Percentiles rank a stretch among this genome's conserved stretches.
These are phyloP conservation scores for Tarenaya hassleriana DNA, from an alignment of 345 rosid genomes.

Conservation along the genomic window DNA sequence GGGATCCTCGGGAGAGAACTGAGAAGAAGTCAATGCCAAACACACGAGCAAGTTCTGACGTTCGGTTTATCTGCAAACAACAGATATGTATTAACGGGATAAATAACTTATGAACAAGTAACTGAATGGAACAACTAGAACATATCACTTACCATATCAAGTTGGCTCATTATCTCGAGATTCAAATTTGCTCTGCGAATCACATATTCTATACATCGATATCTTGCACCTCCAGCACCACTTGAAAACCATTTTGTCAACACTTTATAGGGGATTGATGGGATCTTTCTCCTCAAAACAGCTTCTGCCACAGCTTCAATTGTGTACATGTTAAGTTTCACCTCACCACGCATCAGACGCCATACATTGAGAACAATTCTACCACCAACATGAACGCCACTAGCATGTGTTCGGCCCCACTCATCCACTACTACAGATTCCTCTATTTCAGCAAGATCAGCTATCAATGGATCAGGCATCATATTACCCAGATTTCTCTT, in stretches of 20 bases:
- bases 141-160: constrained; percentile 64
- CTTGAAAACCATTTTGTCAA: constrained; percentile 75
- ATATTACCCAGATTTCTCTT: constrained; percentile 32
- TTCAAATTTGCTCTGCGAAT: constrained; percentile 65
- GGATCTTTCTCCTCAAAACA: constrained; percentile 75
- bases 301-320: constrained; percentile 79
- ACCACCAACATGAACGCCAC: constrained; percentile 96
- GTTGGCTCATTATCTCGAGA: constrained; percentile 72
- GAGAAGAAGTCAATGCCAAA: constrained; percentile 98
- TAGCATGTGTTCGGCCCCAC: constrained; percentile 98
- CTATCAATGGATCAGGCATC: constrained; percentile 33
- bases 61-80: constrained; percentile 79
- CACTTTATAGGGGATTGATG: constrained; percentile 54
- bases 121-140: constrained; percentile 14
- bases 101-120: constrained; percentile 7
- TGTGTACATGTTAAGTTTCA: constrained; percentile 77
- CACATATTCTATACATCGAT: constrained; percentile 73
- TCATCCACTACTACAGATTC: constrained; percentile 77
- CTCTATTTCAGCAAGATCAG: constrained; percentile 36
- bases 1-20: constrained; percentile 97
- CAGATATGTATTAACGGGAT: neutral
- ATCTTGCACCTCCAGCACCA: constrained; percentile 71
- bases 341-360: constrained; percentile 83
- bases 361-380: constrained; percentile 85
- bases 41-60: constrained; percentile 96